These are phyloP conservation scores for Solanum peruvianum DNA, from an alignment of 257 asterid species.

Conservation along the genomic window DNA sequence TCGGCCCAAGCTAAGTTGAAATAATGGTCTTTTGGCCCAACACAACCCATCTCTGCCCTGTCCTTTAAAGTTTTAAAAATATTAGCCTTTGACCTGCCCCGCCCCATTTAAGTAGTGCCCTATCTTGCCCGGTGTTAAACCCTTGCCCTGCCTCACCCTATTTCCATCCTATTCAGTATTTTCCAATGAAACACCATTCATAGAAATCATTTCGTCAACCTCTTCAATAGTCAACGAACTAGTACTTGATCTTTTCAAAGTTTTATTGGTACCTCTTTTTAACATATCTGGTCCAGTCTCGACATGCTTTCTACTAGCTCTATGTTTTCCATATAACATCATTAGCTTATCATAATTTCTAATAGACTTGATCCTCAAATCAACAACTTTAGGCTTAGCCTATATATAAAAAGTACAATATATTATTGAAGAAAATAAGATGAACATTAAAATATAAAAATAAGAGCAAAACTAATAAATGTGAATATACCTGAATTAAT, in stretches of 20 bases:
- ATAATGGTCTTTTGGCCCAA: no score
- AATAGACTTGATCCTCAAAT: not conserved
- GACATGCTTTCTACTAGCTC: not conserved
- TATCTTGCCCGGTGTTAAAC: no score
- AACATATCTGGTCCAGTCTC: not conserved
- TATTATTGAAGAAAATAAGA: not conserved
- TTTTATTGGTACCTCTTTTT: not conserved
- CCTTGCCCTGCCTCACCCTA: no score
- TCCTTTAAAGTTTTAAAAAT: no score
- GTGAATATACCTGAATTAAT: not conserved
- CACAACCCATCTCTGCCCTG: no score
- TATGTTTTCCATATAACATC: no score
- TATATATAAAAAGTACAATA: not conserved
- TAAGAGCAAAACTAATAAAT: not conserved
- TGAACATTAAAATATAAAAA: not conserved
- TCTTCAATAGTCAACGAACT: not conserved
- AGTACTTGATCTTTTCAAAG: not conserved
- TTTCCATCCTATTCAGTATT: not conserved
- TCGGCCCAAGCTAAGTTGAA: no score
- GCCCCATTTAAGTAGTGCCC: no score
- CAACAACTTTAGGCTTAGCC: not conserved
- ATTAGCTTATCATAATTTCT: not conserved
- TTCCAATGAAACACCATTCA: not conserved
- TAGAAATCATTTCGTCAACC: not conserved
- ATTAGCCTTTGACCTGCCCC: no score